Evolutionary conservation across 139 green algal species (phyloP).

Genomic region (Chlamydomonas urium): DNA sequence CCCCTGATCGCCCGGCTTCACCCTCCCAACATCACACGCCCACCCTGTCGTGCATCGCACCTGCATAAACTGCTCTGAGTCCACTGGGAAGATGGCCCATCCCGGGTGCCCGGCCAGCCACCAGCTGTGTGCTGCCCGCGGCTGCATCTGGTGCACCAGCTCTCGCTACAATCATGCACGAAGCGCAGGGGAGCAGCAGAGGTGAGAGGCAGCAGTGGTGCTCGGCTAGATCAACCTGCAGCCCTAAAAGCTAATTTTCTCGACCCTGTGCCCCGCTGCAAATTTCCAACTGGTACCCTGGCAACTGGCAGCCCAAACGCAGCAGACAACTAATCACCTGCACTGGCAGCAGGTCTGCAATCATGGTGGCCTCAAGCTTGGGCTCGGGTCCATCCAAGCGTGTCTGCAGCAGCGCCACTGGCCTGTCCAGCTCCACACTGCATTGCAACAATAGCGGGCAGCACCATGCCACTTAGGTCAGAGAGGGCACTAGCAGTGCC

Average conservation of each 20-base stretch:
- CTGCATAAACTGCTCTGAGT: slow-evolving; percentile 67
- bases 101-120: slow-evolving; percentile 73
- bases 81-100: slow-evolving; percentile 79
- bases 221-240: too few species aligned
- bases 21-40: background rate
- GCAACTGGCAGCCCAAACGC: too few species aligned
- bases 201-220: too few species aligned
- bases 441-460: too few species aligned
- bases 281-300: too few species aligned
- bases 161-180: too few species aligned
- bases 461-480: too few species aligned
- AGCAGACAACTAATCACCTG: background rate
- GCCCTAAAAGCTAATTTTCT: too few species aligned
- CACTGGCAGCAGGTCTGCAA: slow-evolving; percentile 60
- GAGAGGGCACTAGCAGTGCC: too few species aligned
- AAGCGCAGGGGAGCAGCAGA: too few species aligned
- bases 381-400: slow-evolving; percentile 39
- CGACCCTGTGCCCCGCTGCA: too few species aligned
- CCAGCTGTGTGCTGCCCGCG: slow-evolving; percentile 63
- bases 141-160: slow-evolving; percentile 67
- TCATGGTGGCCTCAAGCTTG: slow-evolving; percentile 69
- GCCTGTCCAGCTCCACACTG: slow-evolving; percentile 73
- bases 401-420: slow-evolving; percentile 40
- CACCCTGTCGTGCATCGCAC: too few species aligned
- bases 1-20: background rate